Base-by-base conservation (phyloP, 1,284 basidiomycete species). In the Hypsizygus ulmarius region DNA sequence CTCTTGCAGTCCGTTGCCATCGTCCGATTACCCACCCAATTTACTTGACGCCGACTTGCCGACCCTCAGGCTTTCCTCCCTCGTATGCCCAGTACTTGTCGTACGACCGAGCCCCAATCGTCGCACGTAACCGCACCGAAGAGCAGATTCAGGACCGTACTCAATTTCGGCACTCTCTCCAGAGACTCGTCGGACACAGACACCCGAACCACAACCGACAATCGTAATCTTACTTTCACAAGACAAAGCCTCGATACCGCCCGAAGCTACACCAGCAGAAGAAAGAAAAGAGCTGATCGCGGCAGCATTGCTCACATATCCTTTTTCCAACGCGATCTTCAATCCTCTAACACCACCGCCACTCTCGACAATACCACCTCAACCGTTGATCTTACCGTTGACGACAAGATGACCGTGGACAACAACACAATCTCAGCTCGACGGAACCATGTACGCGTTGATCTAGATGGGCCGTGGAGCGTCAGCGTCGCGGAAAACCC, bases 401-500 rank as follows among this genome's bases (percentile, higher is more conserved):
- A 47, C 51, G 49, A 46, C 48, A 68, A 65, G 61, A 69, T 70
- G 59, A 62, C 61, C 25, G 52, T 71, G 43, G 69, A 71, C 42
- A 63, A 71, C 42, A 63, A 61, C 37, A 52, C 57, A 58, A 63
- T 60, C 53, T 61, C 55, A 53, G 62, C 47, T 33, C 55, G 69
- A 37, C 59, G 73, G 38, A 64, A 64, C 19, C 71, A 74, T 38
- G 70, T 76, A 25, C 73, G 79, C 43, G 72, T 80, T 56, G 79
- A 83, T 62, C 75, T 83, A 64, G 84, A 86, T 61, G 84, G 81
- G 16, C 82, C 78, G 9, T 88, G 85, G 86, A 80, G 76, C 56
- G 77, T 88, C 61, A 84, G 82, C 61, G 86, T 87, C 56, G 85
- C 85, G 51, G 84, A 86, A 67, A 79, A 75, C 39, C 80, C 81